phyloP scores from a whole-genome alignment of 2,329 filamentous ascomycete species.

The Alternaria arborescens region DNA sequence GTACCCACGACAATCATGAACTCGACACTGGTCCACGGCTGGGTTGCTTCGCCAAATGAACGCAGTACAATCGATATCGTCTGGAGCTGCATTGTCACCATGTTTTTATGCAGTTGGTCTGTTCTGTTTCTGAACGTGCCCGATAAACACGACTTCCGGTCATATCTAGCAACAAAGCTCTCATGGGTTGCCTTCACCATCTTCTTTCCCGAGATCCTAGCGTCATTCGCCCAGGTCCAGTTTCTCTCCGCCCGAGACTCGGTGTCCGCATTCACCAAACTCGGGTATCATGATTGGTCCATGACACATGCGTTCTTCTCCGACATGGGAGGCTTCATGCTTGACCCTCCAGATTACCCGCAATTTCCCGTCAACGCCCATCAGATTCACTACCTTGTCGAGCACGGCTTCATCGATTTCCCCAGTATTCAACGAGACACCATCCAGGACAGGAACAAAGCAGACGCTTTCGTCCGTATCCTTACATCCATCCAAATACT shows the following conservation, averaged over 20 bases:
- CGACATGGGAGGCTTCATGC: not conserved
- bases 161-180: not conserved
- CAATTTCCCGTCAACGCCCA: not conserved
- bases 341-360: not conserved
- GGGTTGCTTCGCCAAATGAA: not conserved
- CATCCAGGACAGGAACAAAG: not conserved
- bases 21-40: not conserved
- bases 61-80: not conserved
- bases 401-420: not conserved
- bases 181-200: not conserved
- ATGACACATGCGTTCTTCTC: not conserved
- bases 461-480: not conserved
- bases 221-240: not conserved
- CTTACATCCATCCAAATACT: not conserved
- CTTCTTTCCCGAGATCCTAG: not conserved
- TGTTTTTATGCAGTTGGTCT: not conserved
- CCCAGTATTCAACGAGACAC: not conserved
- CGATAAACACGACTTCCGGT: not conserved
- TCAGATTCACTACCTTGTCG: not conserved
- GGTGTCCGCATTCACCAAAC: accelerated
- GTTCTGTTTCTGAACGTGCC: not conserved
- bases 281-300: not conserved
- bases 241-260: not conserved
- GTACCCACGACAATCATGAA: not conserved
- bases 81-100: not conserved